Conservation (phyloP, 1,139 yeast species). For the Taphrina wiesneri region DNA sequence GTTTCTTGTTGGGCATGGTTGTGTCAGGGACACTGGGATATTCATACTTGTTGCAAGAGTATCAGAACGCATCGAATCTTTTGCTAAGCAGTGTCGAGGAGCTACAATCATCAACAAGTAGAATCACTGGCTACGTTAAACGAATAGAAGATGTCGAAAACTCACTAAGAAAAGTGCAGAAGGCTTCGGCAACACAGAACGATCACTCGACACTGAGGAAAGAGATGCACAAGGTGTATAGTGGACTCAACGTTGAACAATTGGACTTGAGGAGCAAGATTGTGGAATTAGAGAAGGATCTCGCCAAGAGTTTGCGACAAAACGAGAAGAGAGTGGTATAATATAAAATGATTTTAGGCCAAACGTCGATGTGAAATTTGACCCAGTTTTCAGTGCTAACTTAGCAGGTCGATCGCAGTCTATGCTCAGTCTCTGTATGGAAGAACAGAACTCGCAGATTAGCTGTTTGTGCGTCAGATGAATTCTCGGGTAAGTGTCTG, state of each 20-base stretch:
- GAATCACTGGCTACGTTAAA: constrained; percentile 25
- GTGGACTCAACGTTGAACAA: constrained; percentile 28
- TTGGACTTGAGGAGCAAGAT: constrained; percentile 31
- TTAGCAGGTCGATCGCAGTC: background rate
- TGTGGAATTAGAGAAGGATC: constrained; percentile 26
- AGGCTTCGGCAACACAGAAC: constrained; percentile 22
- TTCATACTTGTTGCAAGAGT: constrained; percentile 31
- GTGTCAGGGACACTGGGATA: constrained; percentile 34
- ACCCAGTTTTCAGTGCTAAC: background rate
- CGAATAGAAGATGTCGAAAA: constrained; percentile 34
- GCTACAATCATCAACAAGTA: constrained; percentile 25
- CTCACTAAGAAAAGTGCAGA: constrained; percentile 22
- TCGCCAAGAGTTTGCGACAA: constrained; percentile 20
- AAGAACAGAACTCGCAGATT: no score
- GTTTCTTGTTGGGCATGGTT: constrained; percentile 35
- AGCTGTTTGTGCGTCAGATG: no score
- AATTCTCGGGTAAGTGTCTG: background rate
- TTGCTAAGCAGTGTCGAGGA: constrained; percentile 34
- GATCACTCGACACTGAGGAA: constrained; percentile 29
- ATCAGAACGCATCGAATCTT: constrained; percentile 29
- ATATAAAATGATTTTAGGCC: background rate
- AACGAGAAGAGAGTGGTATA: constrained; percentile 23
- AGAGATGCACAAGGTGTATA: constrained; percentile 35
- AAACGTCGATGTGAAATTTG: background rate
- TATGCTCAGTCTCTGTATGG: no score